phyloP scores from a whole-genome alignment of 805 yeast species.

The Myxozyma lipomycoides region DNA sequence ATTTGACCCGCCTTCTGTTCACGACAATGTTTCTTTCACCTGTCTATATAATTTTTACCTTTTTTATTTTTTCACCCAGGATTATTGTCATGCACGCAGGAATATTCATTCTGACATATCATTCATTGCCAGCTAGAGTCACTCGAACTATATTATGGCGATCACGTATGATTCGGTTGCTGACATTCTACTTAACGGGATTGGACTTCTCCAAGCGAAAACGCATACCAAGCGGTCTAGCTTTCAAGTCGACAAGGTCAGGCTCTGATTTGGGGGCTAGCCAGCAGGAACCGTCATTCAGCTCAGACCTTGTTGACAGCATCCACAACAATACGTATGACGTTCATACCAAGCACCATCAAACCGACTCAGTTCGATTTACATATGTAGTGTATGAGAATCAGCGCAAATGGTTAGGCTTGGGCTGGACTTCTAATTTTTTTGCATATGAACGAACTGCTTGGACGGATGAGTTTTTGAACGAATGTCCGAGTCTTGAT shows the following conservation, averaged over 20 bases:
- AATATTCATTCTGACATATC: slow-evolving; percentile 66
- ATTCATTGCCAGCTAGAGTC: slow-evolving; percentile 79
- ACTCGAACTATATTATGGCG: slow-evolving; percentile 84
- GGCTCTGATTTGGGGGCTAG: not conserved
- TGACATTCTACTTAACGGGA: slow-evolving; percentile 82
- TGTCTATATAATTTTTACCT: slow-evolving; percentile 64
- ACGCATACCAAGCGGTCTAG: not conserved
- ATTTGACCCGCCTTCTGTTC: slow-evolving; percentile 71
- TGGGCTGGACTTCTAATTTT: slow-evolving; percentile 94
- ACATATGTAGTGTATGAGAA: slow-evolving; percentile 91
- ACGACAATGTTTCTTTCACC: slow-evolving; percentile 87
- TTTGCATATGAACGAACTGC: slow-evolving; percentile 90
- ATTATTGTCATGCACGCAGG: slow-evolving; percentile 58
- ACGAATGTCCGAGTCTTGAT: slow-evolving; percentile 76
- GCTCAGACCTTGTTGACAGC: slow-evolving; percentile 9
- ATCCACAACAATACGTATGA: not conserved
- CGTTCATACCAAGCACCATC: slow-evolving; percentile 12
- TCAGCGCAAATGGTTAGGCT: slow-evolving; percentile 95
- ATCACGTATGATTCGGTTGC: slow-evolving; percentile 61
- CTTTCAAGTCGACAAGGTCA: not conserved
- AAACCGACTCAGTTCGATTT: slow-evolving; percentile 57
- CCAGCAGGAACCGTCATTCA: not conserved
- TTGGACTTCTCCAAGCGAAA: slow-evolving; percentile 52
- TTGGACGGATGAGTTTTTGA: slow-evolving; percentile 95
- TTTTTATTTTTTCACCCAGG: slow-evolving; percentile 68